Evolutionary conservation across 306 rosid species (phyloP), one percentile per base, ranked within the genome.

Genomic region (Chamaecrista fasciculata): DNA sequence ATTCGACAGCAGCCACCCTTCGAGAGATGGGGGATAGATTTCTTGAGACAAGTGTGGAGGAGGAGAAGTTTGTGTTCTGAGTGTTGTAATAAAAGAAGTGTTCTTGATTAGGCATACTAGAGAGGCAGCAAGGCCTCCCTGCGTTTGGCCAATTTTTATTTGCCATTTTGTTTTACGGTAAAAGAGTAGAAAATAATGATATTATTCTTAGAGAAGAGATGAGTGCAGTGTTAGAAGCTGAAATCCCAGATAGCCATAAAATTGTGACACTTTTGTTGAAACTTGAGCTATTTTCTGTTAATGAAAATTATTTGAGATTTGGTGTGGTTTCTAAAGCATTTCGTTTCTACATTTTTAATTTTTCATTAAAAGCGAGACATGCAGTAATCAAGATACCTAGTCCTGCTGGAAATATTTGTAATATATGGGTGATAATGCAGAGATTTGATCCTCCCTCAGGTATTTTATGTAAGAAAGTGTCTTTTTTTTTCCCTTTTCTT

Each of bases 61-160:
- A 90, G 79, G 97, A 90, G 66, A 83, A 91, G 52, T 94, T 94
- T 75, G 97, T 87, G 21, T 94, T 94, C 78, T 94, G 67, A 80
- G 51, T 53, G 69, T 66, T 73, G 72, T 53, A 19, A 55, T 68
- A 20, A 65, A 62, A 26, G 25, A 62, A 26, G 19, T 57, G 52
- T 73, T 65, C 80, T 60, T 59, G 46, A 40, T 63, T 47, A 72
- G 83, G 81, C 79, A 61, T 68, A 55, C 44, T 62, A 62, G 67
- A 74, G 72, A 25, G 20, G 18, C 39, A 48, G 42, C 33, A 5
- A 55, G 57, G 65, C 28, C 67, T 39, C 23, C 15, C 29, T 5
- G 25, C 52, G 39, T 10, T 10, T 3, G 23, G 25, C 64, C 66
- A 44, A 66, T 55, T 66, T 66, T 52, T 49, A 6, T 53, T 65